Evolutionary conservation across 495 filamentous ascomycete genomes (phyloP).

Genomic region (Neurospora sp.): DNA sequence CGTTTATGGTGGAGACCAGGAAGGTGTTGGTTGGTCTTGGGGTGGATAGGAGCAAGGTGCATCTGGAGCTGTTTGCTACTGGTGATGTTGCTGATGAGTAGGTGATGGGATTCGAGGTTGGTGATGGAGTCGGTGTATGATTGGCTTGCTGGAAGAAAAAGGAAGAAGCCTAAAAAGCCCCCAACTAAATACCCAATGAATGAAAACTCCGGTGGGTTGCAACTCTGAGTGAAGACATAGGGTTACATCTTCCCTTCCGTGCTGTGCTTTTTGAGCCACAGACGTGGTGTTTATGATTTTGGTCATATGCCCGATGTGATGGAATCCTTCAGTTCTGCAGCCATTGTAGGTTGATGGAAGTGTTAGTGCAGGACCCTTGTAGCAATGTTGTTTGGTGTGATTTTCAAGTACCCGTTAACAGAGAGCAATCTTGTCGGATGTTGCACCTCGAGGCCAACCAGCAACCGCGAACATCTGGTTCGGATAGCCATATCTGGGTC

Average conservation of each 20-base stretch:
- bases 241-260: background rate
- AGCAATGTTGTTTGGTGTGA: background rate
- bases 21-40: constrained; percentile 38
- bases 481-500: background rate
- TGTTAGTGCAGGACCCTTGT: background rate
- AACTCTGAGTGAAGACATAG: background rate
- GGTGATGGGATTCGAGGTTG: background rate
- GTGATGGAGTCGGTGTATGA: background rate
- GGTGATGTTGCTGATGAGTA: constrained; percentile 30
- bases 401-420: background rate
- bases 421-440: background rate
- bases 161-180: background rate
- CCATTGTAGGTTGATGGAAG: accelerated
- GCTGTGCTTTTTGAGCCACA: background rate
- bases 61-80: constrained; percentile 60
- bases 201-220: background rate
- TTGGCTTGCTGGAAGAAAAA: background rate
- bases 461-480: background rate
- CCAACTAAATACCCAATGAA: background rate
- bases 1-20: constrained; percentile 54
- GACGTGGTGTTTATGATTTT: background rate
- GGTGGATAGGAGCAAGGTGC: constrained; percentile 43
- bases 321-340: background rate
- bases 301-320: background rate
- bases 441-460: background rate